These are phyloP conservation scores for Suhomyces canberraensis DNA, from an alignment of 805 yeast species.

Conservation along the genomic window DNA sequence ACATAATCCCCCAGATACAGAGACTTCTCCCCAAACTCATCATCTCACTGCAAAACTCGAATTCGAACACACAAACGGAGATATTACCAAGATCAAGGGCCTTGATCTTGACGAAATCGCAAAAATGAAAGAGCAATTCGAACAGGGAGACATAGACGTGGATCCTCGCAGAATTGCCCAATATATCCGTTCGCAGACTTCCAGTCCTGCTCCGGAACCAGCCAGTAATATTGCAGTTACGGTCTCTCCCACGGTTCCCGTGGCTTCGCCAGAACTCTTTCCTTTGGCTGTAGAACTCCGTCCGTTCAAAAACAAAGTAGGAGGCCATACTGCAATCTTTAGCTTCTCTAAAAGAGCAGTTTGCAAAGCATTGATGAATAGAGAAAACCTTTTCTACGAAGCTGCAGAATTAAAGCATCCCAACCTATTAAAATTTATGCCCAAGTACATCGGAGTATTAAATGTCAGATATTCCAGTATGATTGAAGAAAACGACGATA, in stretches of 20 bases:
- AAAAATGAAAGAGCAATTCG: not conserved
- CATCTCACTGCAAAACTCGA: conserved; percentile 51
- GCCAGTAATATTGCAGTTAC: not conserved
- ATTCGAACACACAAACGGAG: conserved; percentile 38
- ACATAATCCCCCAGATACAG: not conserved
- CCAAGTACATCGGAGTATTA: conserved; percentile 88
- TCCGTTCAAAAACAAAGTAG: conserved; percentile 92
- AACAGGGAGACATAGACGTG: conserved; percentile 1
- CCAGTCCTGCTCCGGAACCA: not conserved
- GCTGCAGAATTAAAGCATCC: conserved; percentile 75
- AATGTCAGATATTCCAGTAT: conserved; percentile 78
- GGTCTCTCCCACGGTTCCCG: not conserved
- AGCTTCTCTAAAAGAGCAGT: conserved; percentile 88
- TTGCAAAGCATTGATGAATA: conserved; percentile 85
- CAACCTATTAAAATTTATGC: conserved; percentile 81
- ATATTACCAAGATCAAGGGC: conserved; percentile 22
- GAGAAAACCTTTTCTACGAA: conserved; percentile 92
- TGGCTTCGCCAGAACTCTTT: conserved; percentile 30
- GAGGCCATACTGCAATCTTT: conserved; percentile 97
- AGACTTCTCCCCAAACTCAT: conserved; percentile 21
- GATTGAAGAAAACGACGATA: conserved; percentile 21
- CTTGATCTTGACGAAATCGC: too few relatives aligned
- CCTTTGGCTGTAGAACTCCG: conserved; percentile 83
- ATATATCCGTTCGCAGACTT: not conserved
- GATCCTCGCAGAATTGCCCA: conserved; percentile 1